Conservation (phyloP, 148 eudicot species). For the Pharnaceum exiguum region DNA sequence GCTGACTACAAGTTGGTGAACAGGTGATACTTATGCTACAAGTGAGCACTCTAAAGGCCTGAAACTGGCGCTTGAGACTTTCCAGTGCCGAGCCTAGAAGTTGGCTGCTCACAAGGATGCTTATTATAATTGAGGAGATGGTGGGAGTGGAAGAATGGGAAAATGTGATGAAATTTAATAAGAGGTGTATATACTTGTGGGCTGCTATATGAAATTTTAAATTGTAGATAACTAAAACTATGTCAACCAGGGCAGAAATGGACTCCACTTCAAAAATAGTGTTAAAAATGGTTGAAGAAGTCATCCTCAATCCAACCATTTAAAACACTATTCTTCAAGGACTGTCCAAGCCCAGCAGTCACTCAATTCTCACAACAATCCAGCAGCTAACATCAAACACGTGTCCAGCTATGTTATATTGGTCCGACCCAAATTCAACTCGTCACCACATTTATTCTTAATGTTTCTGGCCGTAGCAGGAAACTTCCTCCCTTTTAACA, state of each 20-base stretch:
- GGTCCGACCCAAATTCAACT: background rate
- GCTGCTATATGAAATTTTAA: too few species aligned
- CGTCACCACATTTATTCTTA: background rate
- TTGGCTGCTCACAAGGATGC: conserved; percentile 2
- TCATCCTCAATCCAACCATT: conserved; percentile 37
- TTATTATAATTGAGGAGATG: background rate
- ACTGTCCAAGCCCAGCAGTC: conserved; percentile 28
- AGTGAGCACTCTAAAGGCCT: background rate
- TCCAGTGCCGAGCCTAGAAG: background rate
- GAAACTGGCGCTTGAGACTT: background rate
- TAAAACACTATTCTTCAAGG: conserved; percentile 41
- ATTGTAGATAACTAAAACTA: conserved; percentile 12
- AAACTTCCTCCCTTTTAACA: background rate
- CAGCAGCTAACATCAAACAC: conserved; percentile 6
- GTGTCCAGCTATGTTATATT: conserved; percentile 5
- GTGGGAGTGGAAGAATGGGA: too few species aligned
- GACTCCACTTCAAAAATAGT: conserved; percentile 41
- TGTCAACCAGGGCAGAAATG: conserved; percentile 15
- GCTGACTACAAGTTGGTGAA: background rate
- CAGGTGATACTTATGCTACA: background rate
- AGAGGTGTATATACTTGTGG: too few species aligned
- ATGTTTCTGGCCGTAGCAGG: conserved; percentile 2
- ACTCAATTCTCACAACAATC: conserved; percentile 5
- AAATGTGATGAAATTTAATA: background rate
- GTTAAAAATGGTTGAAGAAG: conserved; percentile 35